These are phyloP conservation scores for Phylloporus sp. DNA, from an alignment of 1,284 basidiomycete genomes.

Conservation along the genomic window DNA sequence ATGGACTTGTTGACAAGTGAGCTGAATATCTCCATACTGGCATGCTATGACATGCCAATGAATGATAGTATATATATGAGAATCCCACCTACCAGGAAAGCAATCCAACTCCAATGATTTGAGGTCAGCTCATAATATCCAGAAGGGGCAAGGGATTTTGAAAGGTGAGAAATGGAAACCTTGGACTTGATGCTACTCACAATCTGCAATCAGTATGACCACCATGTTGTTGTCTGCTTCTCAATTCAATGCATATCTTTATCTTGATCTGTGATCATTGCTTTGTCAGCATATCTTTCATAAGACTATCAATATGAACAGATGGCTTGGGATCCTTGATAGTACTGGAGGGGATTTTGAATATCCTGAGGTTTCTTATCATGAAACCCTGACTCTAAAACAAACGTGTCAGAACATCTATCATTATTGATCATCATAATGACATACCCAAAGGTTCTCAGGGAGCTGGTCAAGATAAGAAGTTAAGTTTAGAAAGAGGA, in stretches of 20 bases:
- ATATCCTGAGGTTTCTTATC: not conserved
- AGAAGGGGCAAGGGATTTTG: not conserved
- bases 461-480: not conserved
- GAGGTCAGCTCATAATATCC: not conserved
- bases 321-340: not conserved
- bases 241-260: not conserved
- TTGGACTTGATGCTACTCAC: not conserved
- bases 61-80: too few relatives aligned
- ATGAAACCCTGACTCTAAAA: not conserved
- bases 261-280: not conserved
- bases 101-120: too few relatives aligned
- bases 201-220: not conserved
- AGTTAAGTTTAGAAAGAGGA: not conserved
- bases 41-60: too few relatives aligned
- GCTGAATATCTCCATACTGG: too few relatives aligned
- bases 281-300: not conserved
- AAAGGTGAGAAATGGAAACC: not conserved
- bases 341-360: not conserved
- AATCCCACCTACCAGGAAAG: too few relatives aligned
- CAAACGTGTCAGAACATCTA: too few relatives aligned
- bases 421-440: too few relatives aligned
- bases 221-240: too few relatives aligned
- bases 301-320: not conserved
- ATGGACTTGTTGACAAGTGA: too few relatives aligned
- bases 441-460: not conserved